Conservation (phyloP, 179 eudicot species). For the Spinacia oleracea region DNA sequence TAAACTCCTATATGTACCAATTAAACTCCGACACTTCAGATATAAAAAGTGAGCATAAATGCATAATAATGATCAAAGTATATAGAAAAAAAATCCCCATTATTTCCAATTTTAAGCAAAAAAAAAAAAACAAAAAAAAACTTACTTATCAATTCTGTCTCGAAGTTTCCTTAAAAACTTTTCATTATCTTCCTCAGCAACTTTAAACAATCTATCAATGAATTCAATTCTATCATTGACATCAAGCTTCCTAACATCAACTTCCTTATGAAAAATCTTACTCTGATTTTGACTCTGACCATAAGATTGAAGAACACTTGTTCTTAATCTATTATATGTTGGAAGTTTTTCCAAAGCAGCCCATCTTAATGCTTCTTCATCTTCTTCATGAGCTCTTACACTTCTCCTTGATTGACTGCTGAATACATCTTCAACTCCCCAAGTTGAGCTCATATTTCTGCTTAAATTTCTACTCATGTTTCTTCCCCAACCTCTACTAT, state of each 20-base stretch:
- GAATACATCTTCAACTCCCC: constrained; percentile 40
- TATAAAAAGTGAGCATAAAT: too few relatives aligned
- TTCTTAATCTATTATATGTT: constrained; percentile 45
- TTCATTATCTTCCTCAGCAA: constrained; percentile 53
- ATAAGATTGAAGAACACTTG: constrained; percentile 39
- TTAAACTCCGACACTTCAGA: too few relatives aligned
- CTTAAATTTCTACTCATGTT: constrained; percentile 31
- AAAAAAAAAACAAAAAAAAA: not conserved
- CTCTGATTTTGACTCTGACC: constrained; percentile 26
- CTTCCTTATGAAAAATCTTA: constrained; percentile 30
- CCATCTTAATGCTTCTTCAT: constrained; percentile 54
- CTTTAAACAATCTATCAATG: constrained; percentile 44
- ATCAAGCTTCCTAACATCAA: constrained; percentile 50
- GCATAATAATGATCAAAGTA: too few relatives aligned
- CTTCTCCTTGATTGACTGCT: constrained; percentile 32
- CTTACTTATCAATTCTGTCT: constrained; percentile 47
- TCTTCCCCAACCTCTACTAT: constrained; percentile 37
- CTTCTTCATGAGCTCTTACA: constrained; percentile 39
- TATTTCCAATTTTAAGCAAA: too few relatives aligned
- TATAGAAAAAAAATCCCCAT: too few relatives aligned
- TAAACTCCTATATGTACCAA: too few relatives aligned
- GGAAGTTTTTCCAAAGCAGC: constrained; percentile 53
- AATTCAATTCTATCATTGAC: constrained; percentile 36
- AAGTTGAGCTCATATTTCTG: constrained; percentile 26
- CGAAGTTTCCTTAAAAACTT: constrained; percentile 45